Base-by-base conservation (phyloP, 495 filamentous ascomycete species). In the Niebla homalea region DNA sequence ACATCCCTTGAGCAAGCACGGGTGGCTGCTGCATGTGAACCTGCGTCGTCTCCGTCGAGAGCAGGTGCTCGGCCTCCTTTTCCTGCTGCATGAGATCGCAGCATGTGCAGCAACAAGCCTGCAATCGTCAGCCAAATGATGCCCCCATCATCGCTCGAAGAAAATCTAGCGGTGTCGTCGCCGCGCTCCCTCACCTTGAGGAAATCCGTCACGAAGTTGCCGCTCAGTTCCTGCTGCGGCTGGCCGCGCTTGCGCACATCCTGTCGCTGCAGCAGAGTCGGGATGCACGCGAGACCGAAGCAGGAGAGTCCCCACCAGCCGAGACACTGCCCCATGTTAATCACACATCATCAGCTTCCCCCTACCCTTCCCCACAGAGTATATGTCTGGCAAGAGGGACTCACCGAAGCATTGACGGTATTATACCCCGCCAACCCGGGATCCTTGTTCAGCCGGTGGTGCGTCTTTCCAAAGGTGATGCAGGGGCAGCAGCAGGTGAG, bases 401-500 rank as follows among this genome's bases (percentile, higher is more conserved):
- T 45, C 59, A 74, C 71, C 25, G 60, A 62, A 20, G 56, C 63
- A 56, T 74, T 74, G 55, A 69, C 60, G 19, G 62, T 57, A 43
- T 64, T 59, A 52, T 70, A 75, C 14, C 58, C 65, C n/a, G 63
- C 54, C 49, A 73, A 58, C 43, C 57, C 59, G 23, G 53, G 57
- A 45, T 67, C 49, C 54, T 67, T 67, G 36, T 60, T 58, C 22
- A 71, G 44, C 2, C 71, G 67, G 47, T 75, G 61, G 50, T 70
- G 64, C 20, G 67, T 71, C 57, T 62, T 69, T 43, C 71, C 70
- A 48, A 70, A 71, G 8, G 67, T 67, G 23, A 72, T 64, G 51
- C 71, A 75, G 21, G 71, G 71, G 21, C 62, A 47, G 57, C 64
- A 72, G 42, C 29, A 37, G 43, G 51, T 52, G 25, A 58, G 57